Base-by-base conservation (phyloP, 2,329 filamentous ascomycete genomes). In the Zasmidium angulare region DNA sequence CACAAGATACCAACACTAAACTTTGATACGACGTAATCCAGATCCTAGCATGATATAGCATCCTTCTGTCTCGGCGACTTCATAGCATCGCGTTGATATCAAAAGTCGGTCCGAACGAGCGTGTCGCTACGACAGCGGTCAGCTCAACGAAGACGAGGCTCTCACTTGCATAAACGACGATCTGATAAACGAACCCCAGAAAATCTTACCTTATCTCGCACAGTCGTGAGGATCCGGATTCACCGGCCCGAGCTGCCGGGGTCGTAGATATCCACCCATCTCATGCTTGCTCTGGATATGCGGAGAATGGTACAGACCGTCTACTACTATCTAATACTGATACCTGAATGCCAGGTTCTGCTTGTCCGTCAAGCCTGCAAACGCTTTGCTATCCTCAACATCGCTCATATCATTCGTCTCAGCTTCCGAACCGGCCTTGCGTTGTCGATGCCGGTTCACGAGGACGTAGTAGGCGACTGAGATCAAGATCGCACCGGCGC, bases 301-400 rank as follows among this genome's bases (percentile, higher is more conserved):
- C n/a, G 7, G 36, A 43, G 36, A 43, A 7, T 9, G 6, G n/a
- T 43, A 17, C 7, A 17, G 36, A 43, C 36, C 9, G 9, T 7
- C 12, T 43, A 3, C 36, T 43, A n/a, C n/a, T 43, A 43, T 19
- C n/a, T 19, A 43, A 19, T 50, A 31, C 49, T 31, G 49, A 24
- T 26, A 53, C n/a, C 51, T 53, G 36, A 53, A 53, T 19, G 19
- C 31, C 7, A n/a, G 12, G 24, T 53, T 53, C 31, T 53, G 31
- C 51, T 53, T 53, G 24, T 53, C 51, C 21, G 51, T 53, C 36
- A 53, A 7, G 2, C 51, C 51, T 2, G 36, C 31, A 24, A 46
- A 53, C 11, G 51, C 51, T 46, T 46, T 53, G 21, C 19, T 46
- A 17, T 46, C 51, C 29, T 19, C 22, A 9, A 50, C 20, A 17